These are phyloP conservation scores for Lotmaria passim DNA, from an alignment of 208 protist species.

Conservation along the genomic window DNA sequence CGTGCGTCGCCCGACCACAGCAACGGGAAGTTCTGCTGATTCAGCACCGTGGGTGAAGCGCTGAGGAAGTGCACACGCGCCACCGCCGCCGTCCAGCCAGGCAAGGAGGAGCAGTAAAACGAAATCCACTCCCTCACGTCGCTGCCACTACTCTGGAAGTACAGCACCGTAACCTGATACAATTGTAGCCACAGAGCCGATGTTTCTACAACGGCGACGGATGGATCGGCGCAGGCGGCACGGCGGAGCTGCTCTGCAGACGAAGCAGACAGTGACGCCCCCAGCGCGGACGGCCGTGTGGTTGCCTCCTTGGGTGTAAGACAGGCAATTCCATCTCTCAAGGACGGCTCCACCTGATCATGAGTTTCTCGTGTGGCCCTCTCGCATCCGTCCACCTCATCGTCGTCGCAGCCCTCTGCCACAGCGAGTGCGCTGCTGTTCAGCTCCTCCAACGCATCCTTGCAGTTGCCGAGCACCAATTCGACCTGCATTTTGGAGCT, in stretches of 20 bases:
- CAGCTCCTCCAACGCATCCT: conserved; percentile 2
- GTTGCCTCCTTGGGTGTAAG: no score
- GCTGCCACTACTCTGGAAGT: conserved; percentile 4
- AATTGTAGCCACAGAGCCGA: conserved; percentile 15
- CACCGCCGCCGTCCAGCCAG: conserved; percentile 17
- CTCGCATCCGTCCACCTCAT: no score
- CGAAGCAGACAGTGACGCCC: neutral
- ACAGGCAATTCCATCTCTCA: no score
- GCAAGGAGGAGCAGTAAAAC: conserved; percentile 8
- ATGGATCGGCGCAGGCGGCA: neutral
- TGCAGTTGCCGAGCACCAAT: conserved; percentile 25
- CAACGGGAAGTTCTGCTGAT: conserved; percentile 14
- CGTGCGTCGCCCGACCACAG: conserved; percentile 26
- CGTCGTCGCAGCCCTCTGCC: no score
- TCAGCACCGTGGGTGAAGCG: neutral
- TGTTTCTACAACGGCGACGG: neutral
- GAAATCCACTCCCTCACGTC: neutral
- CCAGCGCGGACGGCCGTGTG: no score
- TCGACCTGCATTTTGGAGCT: conserved; percentile 7
- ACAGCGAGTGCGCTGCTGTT: neutral
- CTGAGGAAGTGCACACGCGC: neutral
- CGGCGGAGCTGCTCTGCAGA: neutral
- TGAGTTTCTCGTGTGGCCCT: no score
- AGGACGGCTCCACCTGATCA: no score
- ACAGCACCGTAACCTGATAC: conserved; percentile 19